A percentile compares a stretch with the other conserved stretches of the same genome.
phyloP scores from a whole-genome alignment of 2,329 filamentous ascomycete genomes.

The Fusarium transvaalense region DNA sequence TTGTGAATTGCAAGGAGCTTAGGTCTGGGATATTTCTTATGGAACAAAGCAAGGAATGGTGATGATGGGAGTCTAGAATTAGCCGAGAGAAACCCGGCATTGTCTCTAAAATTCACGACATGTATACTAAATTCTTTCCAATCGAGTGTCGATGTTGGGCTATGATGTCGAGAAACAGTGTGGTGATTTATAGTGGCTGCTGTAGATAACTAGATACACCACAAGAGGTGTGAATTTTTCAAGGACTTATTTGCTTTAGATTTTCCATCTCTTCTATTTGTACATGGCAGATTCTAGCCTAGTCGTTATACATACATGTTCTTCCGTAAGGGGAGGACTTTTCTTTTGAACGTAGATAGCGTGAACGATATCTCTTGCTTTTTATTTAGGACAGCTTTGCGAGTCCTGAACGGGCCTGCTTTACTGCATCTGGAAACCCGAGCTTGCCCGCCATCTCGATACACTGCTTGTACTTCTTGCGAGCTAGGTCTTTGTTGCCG shows the following conservation, averaged over 20 bases:
- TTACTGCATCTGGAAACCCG: conserved; percentile 64
- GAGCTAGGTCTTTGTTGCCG: conserved; percentile 74
- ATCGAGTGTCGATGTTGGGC: neutral
- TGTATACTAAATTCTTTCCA: conserved; percentile 4
- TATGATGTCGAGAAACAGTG: neutral
- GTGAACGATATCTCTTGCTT: neutral
- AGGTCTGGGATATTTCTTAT: conserved; percentile 35
- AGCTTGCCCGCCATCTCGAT: conserved; percentile 69
- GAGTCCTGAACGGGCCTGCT: conserved; percentile 66
- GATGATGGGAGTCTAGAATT: conserved; percentile 16
- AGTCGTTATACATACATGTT: conserved; percentile 11
- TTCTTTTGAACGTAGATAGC: neutral
- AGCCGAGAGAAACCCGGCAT: conserved; percentile 3
- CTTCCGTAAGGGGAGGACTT: neutral
- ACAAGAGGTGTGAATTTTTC: neutral
- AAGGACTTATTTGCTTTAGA: neutral
- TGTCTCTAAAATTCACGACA: conserved; percentile 12
- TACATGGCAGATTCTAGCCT: conserved; percentile 19
- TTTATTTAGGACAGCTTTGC: conserved; percentile 47
- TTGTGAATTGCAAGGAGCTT: conserved; percentile 38
- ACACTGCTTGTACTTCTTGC: conserved; percentile 76
- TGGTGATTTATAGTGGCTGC: neutral
- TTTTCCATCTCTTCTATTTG: conserved; percentile 19
- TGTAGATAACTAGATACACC: neutral
- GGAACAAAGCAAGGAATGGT: conserved; percentile 19